These are phyloP conservation scores for Barbatosphaeria neglecta DNA, from an alignment of 495 filamentous ascomycete species.

Conservation along the genomic window DNA sequence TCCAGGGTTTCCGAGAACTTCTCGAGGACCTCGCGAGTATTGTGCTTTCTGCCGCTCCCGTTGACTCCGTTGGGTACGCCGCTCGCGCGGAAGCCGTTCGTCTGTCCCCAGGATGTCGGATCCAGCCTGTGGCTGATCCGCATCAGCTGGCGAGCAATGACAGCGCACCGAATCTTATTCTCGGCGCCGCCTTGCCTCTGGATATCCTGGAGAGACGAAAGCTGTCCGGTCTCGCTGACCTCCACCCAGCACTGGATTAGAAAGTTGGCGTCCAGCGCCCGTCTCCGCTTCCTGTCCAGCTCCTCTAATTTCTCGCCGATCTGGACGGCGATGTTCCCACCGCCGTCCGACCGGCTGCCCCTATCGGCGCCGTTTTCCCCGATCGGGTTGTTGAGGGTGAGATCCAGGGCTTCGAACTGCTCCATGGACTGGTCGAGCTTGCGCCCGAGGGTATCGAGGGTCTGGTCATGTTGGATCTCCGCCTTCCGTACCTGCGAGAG, in stretches of 20 bases:
- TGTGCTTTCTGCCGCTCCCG: slow-evolving; percentile 32
- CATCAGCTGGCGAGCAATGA: slow-evolving; percentile 80
- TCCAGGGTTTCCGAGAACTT: slow-evolving; percentile 94
- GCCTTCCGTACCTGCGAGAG: slow-evolving; percentile 80
- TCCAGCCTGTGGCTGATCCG: slow-evolving; percentile 80
- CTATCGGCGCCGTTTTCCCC: slow-evolving; percentile 24
- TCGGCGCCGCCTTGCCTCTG: slow-evolving; percentile 66
- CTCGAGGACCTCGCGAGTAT: slow-evolving; percentile 84
- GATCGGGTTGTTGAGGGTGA: slow-evolving; percentile 49
- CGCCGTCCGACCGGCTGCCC: slow-evolving; percentile 47
- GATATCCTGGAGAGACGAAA: slow-evolving; percentile 70
- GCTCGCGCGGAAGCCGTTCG: slow-evolving; percentile 42
- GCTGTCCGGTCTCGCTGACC: slow-evolving; percentile 72
- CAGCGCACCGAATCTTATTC: slow-evolving; percentile 77
- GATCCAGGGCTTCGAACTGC: slow-evolving; percentile 80
- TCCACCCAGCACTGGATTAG: slow-evolving; percentile 93
- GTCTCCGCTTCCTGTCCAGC: slow-evolving; percentile 77
- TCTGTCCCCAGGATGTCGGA: slow-evolving; percentile 54
- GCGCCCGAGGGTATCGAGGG: slow-evolving; percentile 67
- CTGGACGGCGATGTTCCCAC: slow-evolving; percentile 80
- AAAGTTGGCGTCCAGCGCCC: slow-evolving; percentile 88
- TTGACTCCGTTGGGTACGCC: slow-evolving; percentile 39
- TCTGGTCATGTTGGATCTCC: slow-evolving; percentile 83
- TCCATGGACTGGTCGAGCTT: slow-evolving; percentile 87
- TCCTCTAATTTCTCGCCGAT: slow-evolving; percentile 91